These are phyloP conservation scores for Epichloe sibirici DNA, from an alignment of 2,329 filamentous ascomycete species.

Conservation along the genomic window DNA sequence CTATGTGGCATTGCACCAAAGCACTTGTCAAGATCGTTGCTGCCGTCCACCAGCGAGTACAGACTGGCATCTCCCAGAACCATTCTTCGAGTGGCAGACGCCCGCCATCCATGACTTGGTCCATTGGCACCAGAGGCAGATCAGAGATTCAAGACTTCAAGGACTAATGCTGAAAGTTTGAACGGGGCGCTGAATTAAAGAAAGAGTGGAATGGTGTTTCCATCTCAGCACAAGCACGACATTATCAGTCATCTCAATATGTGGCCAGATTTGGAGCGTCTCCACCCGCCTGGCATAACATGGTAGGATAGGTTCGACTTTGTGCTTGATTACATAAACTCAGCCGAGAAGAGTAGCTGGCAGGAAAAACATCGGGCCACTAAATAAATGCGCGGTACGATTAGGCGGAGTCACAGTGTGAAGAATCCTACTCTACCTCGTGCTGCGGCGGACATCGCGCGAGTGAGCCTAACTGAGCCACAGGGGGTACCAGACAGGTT, in stretches of 20 bases:
- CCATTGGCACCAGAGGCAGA: constrained; percentile 28
- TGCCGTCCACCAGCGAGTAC: constrained; percentile 93
- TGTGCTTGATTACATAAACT: background rate
- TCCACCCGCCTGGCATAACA: background rate
- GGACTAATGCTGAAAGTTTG: too few relatives aligned
- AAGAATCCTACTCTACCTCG: too few relatives aligned
- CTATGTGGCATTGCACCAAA: constrained; percentile 82
- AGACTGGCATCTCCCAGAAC: constrained; percentile 98
- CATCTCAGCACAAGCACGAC: too few relatives aligned
- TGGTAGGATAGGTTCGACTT: too few relatives aligned
- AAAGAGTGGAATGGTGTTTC: too few relatives aligned
- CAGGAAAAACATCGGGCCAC: too few relatives aligned
- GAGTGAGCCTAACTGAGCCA: too few relatives aligned
- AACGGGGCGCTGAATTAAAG: too few relatives aligned
- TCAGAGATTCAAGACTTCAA: background rate
- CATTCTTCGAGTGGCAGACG: constrained; percentile 81
- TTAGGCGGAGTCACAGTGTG: too few relatives aligned
- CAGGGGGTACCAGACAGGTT: too few relatives aligned
- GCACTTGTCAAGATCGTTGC: constrained; percentile 80
- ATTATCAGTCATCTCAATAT: background rate
- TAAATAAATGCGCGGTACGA: too few relatives aligned
- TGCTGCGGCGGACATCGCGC: too few relatives aligned
- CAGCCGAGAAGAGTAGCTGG: background rate
- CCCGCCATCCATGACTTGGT: constrained; percentile 48
- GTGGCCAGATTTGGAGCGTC: background rate